A percentile compares a stretch with the other conserved stretches of the same genome.
phyloP scores from a whole-genome alignment of 192 early-diverging fungal species.

The Obelidium mucronatum region DNA sequence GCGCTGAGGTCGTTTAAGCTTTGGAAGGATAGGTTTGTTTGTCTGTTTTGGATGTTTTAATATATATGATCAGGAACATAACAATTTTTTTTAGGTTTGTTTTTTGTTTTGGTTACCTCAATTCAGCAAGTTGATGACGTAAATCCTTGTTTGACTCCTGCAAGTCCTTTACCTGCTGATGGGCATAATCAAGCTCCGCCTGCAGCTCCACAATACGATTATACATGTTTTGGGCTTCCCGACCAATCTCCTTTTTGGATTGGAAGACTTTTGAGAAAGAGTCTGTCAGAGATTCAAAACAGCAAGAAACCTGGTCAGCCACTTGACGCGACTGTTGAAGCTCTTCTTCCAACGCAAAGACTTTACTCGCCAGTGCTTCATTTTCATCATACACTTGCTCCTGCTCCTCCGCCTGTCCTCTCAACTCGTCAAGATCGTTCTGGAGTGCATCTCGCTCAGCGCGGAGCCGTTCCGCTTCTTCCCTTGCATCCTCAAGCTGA shows the following conservation, averaged over 20 bases:
- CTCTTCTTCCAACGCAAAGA: conserved; percentile 24
- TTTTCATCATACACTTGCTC: conserved; percentile 7
- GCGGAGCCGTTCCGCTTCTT: conserved; percentile 11
- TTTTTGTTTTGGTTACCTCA: neutral
- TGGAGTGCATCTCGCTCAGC: neutral
- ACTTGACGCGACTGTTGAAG: neutral
- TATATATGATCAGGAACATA: no score
- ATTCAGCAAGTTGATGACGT: neutral
- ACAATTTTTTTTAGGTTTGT: neutral
- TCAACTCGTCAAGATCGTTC: conserved; percentile 22
- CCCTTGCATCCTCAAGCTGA: conserved; percentile 19
- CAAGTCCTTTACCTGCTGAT: conserved; percentile 1
- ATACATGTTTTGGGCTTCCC: neutral
- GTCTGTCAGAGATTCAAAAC: conserved; percentile 15
- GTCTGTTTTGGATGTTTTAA: no score
- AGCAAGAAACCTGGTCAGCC: neutral
- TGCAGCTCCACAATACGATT: neutral
- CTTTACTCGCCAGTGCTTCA: neutral
- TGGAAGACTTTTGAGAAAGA: neutral
- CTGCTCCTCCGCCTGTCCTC: conserved; percentile 4
- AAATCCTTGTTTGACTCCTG: conserved; percentile 1
- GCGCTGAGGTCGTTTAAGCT: conserved; percentile 18
- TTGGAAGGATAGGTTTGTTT: no score
- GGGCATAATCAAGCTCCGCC: neutral
- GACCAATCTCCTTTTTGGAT: neutral